Conservation (phyloP, 2,329 filamentous ascomycete species). For the Trichoderma sp. region DNA sequence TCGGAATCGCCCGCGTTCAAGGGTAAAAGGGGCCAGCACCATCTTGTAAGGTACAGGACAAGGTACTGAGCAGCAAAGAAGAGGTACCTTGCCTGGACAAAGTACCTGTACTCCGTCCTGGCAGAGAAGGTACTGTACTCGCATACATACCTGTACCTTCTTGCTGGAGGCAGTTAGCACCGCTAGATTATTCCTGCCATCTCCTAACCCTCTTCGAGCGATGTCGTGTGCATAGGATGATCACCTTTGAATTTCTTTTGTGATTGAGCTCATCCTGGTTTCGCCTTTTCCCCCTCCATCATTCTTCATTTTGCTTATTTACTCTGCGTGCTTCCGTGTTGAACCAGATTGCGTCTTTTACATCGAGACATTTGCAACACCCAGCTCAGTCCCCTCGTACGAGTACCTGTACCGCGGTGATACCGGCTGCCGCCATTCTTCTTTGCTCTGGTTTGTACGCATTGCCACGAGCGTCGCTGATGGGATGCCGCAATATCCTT, state of each 20-base stretch:
- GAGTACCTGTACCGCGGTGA: neutral
- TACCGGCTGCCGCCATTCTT: neutral
- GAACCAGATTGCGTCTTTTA: neutral
- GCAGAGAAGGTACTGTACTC: neutral
- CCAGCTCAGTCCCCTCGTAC: neutral
- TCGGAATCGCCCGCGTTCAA: conserved; percentile 18
- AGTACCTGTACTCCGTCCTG: neutral
- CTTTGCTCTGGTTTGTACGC: neutral
- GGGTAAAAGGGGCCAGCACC: conserved; percentile 14
- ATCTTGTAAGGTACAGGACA: neutral
- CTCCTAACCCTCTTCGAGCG: neutral
- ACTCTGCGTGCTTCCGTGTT: neutral
- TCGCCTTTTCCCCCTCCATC: neutral
- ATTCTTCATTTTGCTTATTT: conserved; percentile 7
- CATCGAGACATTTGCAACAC: neutral
- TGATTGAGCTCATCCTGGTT: neutral
- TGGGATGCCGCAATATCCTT: conserved; percentile 12
- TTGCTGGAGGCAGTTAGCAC: neutral
- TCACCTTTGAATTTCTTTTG: conserved; percentile 2
- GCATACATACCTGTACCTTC: neutral
- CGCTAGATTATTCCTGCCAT: neutral
- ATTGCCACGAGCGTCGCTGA: conserved; percentile 8
- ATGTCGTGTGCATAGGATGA: conserved; percentile 12
- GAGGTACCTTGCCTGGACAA: neutral
- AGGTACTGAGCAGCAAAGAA: neutral